A percentile compares a stretch with the other conserved stretches of the same genome.
These are phyloP conservation scores for Podospora fimiseda DNA, from an alignment of 495 filamentous ascomycete genomes.

Conservation along the genomic window DNA sequence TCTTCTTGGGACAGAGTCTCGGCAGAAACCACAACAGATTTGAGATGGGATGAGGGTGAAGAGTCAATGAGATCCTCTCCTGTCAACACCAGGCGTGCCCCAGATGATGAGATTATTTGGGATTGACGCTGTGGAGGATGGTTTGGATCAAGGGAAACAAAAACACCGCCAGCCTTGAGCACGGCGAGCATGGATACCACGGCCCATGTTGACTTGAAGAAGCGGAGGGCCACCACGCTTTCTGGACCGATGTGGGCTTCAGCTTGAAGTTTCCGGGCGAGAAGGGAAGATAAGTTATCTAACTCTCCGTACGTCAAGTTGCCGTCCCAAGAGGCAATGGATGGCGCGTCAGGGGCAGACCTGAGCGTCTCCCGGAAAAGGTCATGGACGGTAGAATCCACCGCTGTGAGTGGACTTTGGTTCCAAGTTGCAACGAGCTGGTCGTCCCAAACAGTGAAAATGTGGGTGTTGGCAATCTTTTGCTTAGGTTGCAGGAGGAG, in stretches of 20 bases:
- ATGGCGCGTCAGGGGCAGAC: no score
- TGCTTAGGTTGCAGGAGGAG: no score
- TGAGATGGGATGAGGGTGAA: constrained; percentile 12
- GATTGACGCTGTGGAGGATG: constrained; percentile 41
- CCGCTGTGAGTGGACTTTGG: no score
- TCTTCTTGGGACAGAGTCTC: neutral
- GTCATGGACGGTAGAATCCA: no score
- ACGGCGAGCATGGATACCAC: constrained; percentile 44
- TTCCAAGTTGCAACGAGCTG: no score
- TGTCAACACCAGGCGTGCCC: no score
- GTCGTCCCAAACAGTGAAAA: no score
- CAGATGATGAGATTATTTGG: no score
- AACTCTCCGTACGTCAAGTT: constrained; percentile 50
- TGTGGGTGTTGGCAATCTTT: no score
- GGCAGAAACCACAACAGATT: neutral
- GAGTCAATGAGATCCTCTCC: no score
- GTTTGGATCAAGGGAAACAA: constrained; percentile 51
- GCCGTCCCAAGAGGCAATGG: constrained; percentile 52
- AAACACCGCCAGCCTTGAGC: constrained; percentile 42
- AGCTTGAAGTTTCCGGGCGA: constrained; percentile 24
- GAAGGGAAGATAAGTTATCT: constrained; percentile 34
- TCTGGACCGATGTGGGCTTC: constrained; percentile 48
- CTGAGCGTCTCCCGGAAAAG: no score
- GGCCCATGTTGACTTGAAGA: constrained; percentile 49
- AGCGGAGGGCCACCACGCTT: constrained; percentile 43